A percentile compares a stretch with the other conserved stretches of the same genome.
phyloP scores from a whole-genome alignment of 2,329 filamentous ascomycete genomes.

The Plenodomus lindquistii region DNA sequence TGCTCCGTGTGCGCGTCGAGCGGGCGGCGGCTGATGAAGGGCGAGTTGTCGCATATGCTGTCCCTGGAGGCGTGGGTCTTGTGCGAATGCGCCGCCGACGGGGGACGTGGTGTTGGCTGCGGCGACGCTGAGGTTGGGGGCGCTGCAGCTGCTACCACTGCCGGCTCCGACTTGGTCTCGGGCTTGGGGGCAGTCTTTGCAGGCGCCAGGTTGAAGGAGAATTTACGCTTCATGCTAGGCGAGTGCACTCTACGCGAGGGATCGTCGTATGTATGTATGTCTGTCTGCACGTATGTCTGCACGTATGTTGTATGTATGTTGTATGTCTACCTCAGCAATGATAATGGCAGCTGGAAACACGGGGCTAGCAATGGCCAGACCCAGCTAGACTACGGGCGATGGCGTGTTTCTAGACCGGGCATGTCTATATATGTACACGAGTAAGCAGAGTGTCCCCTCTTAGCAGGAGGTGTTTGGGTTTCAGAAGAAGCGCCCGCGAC shows the following conservation, averaged over 20 bases:
- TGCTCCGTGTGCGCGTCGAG: constrained; percentile 49
- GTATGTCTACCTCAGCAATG: not conserved
- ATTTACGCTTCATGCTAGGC: constrained; percentile 48
- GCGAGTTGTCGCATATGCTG: constrained; percentile 43
- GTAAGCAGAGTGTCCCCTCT: constrained; percentile 2
- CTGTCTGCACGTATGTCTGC: not conserved
- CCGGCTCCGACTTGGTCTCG: constrained; percentile 20
- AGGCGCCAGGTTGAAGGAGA: constrained; percentile 49
- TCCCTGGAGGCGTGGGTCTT: constrained; percentile 32
- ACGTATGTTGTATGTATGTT: not conserved
- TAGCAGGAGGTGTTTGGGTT: constrained; percentile 20
- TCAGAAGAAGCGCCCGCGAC: constrained; percentile 5
- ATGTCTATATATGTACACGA: too few relatives aligned
- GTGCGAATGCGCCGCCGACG: constrained; percentile 7
- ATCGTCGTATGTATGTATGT: constrained; percentile 1
- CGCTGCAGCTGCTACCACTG: not conserved
- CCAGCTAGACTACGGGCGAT: constrained; percentile 1
- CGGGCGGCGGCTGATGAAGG: constrained; percentile 50
- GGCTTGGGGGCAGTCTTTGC: constrained; percentile 42
- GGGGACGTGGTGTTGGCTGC: constrained; percentile 11
- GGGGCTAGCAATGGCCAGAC: constrained; percentile 10
- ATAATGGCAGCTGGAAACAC: constrained; percentile 1
- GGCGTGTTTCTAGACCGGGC: not conserved
- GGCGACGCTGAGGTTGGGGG: not conserved
- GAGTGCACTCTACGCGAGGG: constrained; percentile 1